Base-by-base conservation (phyloP, 805 yeast species). In the Clavispora vitiphila region DNA sequence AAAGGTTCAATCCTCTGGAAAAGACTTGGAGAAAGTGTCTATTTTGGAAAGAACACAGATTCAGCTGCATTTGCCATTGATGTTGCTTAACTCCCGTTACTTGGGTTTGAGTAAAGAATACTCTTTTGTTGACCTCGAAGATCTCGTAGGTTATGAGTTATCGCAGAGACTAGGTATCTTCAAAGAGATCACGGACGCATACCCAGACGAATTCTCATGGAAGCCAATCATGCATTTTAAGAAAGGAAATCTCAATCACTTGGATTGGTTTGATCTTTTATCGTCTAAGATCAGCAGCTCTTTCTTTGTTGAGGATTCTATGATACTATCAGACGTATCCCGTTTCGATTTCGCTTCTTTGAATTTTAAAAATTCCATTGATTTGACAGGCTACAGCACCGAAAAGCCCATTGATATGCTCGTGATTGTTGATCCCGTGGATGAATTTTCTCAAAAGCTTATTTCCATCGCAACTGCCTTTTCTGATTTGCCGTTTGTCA, bases 341-440 rank as follows among this genome's bases (percentile, higher is more conserved):
- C 64, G 85, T 47, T 66, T 65, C 49, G 78, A 77, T 48, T 61
- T 79, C 30, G 53, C 63, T 10, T 53, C 62, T 4, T 50, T 68
- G 40, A 56, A 60, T 23, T 45, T 46, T 32, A 49, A 56, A 7
- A 61, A 64, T 42, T 48, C 67, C 1, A 44, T 67, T 24, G 57
- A 51, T 26, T 41, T 65, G 10, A 34, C 47, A 1, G 54, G 50
- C 8, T 46, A 51, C 46, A 50, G 47, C 8, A 3, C 31, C 6
- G 42, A 55, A 2, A 69, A 74, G 24, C 59, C 62, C 14, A 56
- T 88, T 16, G 83, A 83, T 46, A 54, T 89, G 4, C 60, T 77
- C 4, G 65, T 85, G 0, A 61, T 85, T 1, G 54, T 86, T 30
- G 89, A 93, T 57, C 97, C 98, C 1, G 60, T 80, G 2, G 75